Evolutionary conservation across 164 flowering plant genomes (phyloP).

Genomic region (Macadamia tetraphylla): DNA sequence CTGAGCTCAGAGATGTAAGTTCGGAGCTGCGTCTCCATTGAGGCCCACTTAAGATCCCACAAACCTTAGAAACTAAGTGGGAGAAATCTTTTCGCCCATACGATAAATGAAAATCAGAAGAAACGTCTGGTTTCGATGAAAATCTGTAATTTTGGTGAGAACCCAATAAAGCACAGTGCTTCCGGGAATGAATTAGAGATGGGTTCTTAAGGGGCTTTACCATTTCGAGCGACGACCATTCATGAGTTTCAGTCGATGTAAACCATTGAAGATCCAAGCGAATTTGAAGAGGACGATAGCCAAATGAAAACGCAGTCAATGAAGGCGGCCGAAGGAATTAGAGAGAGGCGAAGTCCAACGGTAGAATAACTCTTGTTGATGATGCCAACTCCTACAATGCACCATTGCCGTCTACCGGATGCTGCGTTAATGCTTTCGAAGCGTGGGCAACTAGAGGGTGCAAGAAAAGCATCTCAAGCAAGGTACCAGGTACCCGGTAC

Average conservation of each 20-base stretch:
- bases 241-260: slow-evolving; percentile 9
- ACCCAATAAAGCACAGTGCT: slow-evolving; percentile 12
- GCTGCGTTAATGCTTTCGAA: too few species aligned
- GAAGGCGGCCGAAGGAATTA: not conserved
- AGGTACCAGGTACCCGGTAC: too few species aligned
- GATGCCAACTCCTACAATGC: too few species aligned
- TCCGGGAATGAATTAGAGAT: slow-evolving; percentile 15
- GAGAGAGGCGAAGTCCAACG: slow-evolving; percentile 1
- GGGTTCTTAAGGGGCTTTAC: slow-evolving; percentile 26
- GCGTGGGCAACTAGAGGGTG: too few species aligned
- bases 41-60: slow-evolving; percentile 26
- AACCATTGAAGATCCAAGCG: slow-evolving; percentile 4
- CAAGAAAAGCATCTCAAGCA: too few species aligned
- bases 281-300: too few species aligned
- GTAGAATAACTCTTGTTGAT: too few species aligned
- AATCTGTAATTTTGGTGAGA: slow-evolving; percentile 20
- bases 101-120: slow-evolving; percentile 5
- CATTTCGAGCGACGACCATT: slow-evolving; percentile 22
- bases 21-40: slow-evolving; percentile 41
- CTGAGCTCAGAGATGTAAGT: slow-evolving; percentile 28
- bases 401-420: too few species aligned
- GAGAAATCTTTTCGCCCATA: not conserved
- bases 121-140: slow-evolving; percentile 23
- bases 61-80: slow-evolving; percentile 33
- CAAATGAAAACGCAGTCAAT: slow-evolving; percentile 11